phyloP scores from a whole-genome alignment of 2,329 filamentous ascomycete species.

The Penicillium oxalicum region DNA sequence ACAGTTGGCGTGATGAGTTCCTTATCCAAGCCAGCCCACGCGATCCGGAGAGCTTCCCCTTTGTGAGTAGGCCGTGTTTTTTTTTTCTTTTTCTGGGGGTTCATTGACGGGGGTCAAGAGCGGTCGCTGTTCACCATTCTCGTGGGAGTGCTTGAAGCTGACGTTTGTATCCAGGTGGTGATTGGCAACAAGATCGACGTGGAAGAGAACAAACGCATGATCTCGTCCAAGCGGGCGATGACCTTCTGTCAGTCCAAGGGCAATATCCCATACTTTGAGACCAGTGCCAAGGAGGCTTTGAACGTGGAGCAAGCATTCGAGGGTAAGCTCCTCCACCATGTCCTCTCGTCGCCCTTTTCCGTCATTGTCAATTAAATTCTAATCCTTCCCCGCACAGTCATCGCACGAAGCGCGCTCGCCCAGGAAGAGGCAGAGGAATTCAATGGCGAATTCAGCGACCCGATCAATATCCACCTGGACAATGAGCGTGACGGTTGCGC shows the following conservation, averaged over 20 bases:
- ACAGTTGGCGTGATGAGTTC: constrained; percentile 98
- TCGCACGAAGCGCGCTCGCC: constrained; percentile 87
- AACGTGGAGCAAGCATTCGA: constrained; percentile 90
- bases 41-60: constrained; percentile 95
- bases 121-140: too few species aligned
- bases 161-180: constrained; percentile 59
- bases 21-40: constrained; percentile 93
- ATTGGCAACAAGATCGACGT: constrained; percentile 99
- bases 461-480: constrained; percentile 96
- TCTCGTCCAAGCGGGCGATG: constrained; percentile 92
- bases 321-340: constrained; percentile 41
- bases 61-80: constrained; percentile 58
- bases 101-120: too few species aligned
- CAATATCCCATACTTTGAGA: constrained; percentile 98
- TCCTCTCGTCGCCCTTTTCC: neutral
- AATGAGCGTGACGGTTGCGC: constrained; percentile 88
- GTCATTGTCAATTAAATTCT: constrained; percentile 2
- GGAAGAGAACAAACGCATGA: constrained; percentile 94
- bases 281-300: constrained; percentile 95
- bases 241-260: constrained; percentile 97
- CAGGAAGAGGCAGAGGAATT: constrained; percentile 98
- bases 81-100: too few species aligned
- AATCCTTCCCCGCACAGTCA: constrained; percentile 55
- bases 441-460: constrained; percentile 93
- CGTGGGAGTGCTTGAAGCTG: constrained; percentile 1